These are phyloP conservation scores for Sugiyamaella neomexicana DNA, from an alignment of 1,139 yeast genomes.

Conservation along the genomic window DNA sequence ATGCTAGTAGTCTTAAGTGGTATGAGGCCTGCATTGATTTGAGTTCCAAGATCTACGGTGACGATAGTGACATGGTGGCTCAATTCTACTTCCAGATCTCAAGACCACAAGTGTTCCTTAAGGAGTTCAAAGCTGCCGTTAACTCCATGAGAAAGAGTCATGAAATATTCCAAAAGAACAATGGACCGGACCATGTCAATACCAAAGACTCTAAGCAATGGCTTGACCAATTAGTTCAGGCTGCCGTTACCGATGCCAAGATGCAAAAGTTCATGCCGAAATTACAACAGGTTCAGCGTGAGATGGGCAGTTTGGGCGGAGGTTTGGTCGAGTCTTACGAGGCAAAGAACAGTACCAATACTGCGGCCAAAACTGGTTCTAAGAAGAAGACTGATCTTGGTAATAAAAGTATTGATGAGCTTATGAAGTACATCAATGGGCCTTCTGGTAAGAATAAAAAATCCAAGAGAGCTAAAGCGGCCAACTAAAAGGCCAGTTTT, in stretches of 20 bases:
- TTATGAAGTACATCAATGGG: conserved; percentile 41
- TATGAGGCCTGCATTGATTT: conserved; percentile 51
- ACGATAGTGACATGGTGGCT: conserved; percentile 58
- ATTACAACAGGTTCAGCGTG: conserved; percentile 9
- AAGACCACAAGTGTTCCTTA: conserved; percentile 56
- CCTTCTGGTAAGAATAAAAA: conserved; percentile 23
- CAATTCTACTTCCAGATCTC: conserved; percentile 65
- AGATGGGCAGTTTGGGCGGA: background rate
- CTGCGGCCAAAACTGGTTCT: conserved; percentile 10
- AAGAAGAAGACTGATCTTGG: conserved; percentile 26
- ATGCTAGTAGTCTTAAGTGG: conserved; percentile 51
- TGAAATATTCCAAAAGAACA: conserved; percentile 53
- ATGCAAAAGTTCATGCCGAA: conserved; percentile 18
- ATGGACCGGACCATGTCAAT: conserved; percentile 63
- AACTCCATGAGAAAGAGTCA: conserved; percentile 55
- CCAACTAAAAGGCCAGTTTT: background rate
- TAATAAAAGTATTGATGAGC: conserved; percentile 38
- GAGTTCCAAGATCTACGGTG: conserved; percentile 54
- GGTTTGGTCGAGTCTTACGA: background rate
- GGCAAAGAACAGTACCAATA: background rate
- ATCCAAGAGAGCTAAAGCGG: conserved; percentile 16
- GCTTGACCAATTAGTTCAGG: conserved; percentile 49
- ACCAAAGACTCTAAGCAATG: conserved; percentile 66
- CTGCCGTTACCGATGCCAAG: conserved; percentile 40
- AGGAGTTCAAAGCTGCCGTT: conserved; percentile 56